Percentiles rank a stretch among this genome's conserved stretches.
phyloP scores from a whole-genome alignment of 257 asterid genomes.

The Solanum pennellii region DNA sequence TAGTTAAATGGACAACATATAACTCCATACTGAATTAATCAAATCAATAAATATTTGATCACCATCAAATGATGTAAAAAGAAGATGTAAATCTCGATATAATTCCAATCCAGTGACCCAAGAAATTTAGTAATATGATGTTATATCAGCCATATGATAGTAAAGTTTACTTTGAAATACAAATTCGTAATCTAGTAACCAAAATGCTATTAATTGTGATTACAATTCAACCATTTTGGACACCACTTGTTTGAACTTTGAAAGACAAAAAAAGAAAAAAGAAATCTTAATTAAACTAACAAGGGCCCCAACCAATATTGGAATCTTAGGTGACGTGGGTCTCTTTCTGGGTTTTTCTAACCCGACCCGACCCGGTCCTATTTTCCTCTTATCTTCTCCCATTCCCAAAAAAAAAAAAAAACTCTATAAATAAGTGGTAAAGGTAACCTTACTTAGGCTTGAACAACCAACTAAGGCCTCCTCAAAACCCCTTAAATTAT shows the following conservation, averaged over 20 bases:
- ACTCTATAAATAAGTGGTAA: constrained; percentile 39
- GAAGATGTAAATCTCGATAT: not conserved
- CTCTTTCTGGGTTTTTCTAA: not conserved
- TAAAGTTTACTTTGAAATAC: not conserved
- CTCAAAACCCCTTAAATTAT: not conserved
- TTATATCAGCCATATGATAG: not conserved
- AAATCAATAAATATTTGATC: not conserved
- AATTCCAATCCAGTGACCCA: not conserved
- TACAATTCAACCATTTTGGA: not conserved
- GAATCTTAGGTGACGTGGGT: not conserved
- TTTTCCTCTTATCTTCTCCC: not conserved
- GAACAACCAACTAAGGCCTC: constrained; percentile 18
- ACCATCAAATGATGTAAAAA: not conserved
- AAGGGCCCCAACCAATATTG: not conserved
- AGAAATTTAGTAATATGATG: not conserved
- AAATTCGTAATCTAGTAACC: not conserved
- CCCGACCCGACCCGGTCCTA: not conserved
- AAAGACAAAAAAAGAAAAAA: not conserved
- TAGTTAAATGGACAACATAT: not conserved
- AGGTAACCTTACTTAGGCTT: constrained; percentile 40
- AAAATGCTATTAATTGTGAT: not conserved
- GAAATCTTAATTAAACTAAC: not conserved
- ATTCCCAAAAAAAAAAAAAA: not conserved
- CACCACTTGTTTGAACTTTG: not conserved
- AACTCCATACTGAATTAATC: not conserved